These are phyloP conservation scores for Sugiyamaella smithiae DNA, from an alignment of 805 yeast genomes.

Conservation along the genomic window DNA sequence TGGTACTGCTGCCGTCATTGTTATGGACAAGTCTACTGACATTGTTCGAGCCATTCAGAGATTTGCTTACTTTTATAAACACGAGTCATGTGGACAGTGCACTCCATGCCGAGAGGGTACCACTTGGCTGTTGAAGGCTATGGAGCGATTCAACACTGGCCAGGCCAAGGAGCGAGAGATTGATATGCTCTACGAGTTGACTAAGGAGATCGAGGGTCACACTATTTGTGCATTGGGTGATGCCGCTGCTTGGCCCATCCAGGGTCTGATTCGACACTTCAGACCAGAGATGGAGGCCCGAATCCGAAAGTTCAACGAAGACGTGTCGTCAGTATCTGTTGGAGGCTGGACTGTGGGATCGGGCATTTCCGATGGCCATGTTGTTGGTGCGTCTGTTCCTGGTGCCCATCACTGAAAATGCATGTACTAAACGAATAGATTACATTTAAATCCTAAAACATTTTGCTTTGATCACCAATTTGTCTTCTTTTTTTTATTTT, in stretches of 20 bases:
- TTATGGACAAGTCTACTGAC: conserved; percentile 84
- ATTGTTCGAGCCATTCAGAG: conserved; percentile 83
- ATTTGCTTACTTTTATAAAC: conserved; percentile 79
- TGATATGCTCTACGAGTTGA: conserved; percentile 78
- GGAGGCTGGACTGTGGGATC: conserved; percentile 81
- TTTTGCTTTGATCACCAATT: too few relatives aligned
- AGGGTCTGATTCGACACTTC: conserved; percentile 82
- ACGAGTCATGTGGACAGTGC: conserved; percentile 93
- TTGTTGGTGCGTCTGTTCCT: conserved; percentile 45
- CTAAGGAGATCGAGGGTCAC: conserved; percentile 87
- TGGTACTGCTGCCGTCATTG: conserved; percentile 92
- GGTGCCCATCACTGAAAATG: conserved; percentile 20
- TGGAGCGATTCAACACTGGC: conserved; percentile 76
- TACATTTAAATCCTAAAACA: too few relatives aligned
- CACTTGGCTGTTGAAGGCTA: conserved; percentile 77
- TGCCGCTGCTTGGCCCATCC: conserved; percentile 93
- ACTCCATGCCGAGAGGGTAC: conserved; percentile 95
- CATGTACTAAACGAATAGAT: conserved; percentile 10
- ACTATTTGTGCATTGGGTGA: conserved; percentile 91
- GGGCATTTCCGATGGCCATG: conserved; percentile 58
- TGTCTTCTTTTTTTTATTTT: too few relatives aligned
- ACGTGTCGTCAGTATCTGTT: conserved; percentile 48
- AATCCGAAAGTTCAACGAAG: conserved; percentile 57
- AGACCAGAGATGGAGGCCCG: conserved; percentile 78
- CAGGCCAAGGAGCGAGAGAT: conserved; percentile 80